Evolutionary conservation across 768 basidiomycete genomes (phyloP).

Genomic region (Pleurotus tuoliensis): DNA sequence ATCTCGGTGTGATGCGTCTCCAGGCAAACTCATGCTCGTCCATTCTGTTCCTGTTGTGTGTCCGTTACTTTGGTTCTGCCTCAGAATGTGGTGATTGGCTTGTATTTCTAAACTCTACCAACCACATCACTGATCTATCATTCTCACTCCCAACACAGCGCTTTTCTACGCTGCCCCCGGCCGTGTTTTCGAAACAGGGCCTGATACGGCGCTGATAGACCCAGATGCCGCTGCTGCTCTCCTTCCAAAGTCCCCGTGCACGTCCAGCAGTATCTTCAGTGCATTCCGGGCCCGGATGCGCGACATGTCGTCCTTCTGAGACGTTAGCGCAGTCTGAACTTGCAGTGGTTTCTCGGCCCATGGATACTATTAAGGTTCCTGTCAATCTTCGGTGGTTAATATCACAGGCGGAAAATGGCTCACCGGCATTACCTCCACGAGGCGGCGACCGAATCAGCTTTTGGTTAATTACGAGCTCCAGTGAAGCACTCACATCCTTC

Average conservation of each 20-base stretch:
- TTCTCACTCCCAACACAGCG: slow-evolving; percentile 3
- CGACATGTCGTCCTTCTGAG: slow-evolving; percentile 77
- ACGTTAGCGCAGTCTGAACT: slow-evolving; percentile 63
- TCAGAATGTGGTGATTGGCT: neutral
- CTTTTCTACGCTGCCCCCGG: slow-evolving; percentile 3
- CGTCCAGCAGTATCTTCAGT: slow-evolving; percentile 85
- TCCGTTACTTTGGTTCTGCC: slow-evolving; percentile 2
- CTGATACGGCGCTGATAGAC: neutral
- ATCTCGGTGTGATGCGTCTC: slow-evolving; percentile 6
- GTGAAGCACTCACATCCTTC: slow-evolving; percentile 39
- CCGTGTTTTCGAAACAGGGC: neutral
- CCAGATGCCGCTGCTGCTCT: slow-evolving; percentile 39
- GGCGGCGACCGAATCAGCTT: slow-evolving; percentile 1
- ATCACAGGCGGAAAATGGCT: slow-evolving; percentile 1
- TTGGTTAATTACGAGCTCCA: neutral
- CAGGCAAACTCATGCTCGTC: slow-evolving; percentile 3
- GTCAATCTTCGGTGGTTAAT: slow-evolving; percentile 5
- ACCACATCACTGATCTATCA: slow-evolving; percentile 7
- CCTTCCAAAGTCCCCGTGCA: slow-evolving; percentile 84
- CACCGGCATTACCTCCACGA: slow-evolving; percentile 11
- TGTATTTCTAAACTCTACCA: slow-evolving; percentile 2
- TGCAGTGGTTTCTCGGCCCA: slow-evolving; percentile 66
- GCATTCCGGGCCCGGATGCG: slow-evolving; percentile 92
- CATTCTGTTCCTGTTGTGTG: slow-evolving; percentile 8
- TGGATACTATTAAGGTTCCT: slow-evolving; percentile 58